Evolutionary conservation across 176 grass and related monocot genomes (phyloP).

Genomic region (Aechmea fasciata): DNA sequence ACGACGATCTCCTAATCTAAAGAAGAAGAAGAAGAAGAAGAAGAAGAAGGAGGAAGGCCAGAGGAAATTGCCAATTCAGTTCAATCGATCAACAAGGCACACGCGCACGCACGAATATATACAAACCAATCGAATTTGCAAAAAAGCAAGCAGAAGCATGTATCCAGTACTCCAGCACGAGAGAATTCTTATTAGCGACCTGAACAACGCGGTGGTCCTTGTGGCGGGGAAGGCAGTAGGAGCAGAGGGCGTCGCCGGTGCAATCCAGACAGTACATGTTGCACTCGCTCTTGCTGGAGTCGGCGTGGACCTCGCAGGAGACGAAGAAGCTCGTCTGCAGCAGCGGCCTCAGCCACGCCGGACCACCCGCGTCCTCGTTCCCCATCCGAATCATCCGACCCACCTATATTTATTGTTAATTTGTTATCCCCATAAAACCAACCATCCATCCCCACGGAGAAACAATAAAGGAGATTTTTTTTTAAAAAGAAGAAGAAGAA

Average conservation of each 20-base stretch:
- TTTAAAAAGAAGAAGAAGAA: background rate
- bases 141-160: background rate
- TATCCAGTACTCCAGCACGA: background rate
- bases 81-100: background rate
- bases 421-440: too few species aligned
- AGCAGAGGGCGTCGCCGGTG: constrained; percentile 31
- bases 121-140: background rate
- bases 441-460: too few species aligned
- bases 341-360: constrained; percentile 39
- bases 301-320: constrained; percentile 24
- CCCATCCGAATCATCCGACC: constrained; percentile 26
- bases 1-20: constrained; percentile 40
- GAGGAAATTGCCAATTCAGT: background rate
- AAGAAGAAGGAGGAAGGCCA: background rate
- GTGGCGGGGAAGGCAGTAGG: constrained; percentile 29
- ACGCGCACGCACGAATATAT: background rate
- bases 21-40: background rate
- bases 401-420: constrained; percentile 16
- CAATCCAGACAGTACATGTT: constrained; percentile 50
- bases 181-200: too few species aligned
- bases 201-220: constrained; percentile 38
- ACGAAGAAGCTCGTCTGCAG: constrained; percentile 36
- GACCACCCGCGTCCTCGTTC: constrained; percentile 17
- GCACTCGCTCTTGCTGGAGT: constrained; percentile 44
- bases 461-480: too few species aligned